Conservation (phyloP, 2,329 filamentous ascomycete genomes). For the Paracoccidioides brasiliensis region DNA sequence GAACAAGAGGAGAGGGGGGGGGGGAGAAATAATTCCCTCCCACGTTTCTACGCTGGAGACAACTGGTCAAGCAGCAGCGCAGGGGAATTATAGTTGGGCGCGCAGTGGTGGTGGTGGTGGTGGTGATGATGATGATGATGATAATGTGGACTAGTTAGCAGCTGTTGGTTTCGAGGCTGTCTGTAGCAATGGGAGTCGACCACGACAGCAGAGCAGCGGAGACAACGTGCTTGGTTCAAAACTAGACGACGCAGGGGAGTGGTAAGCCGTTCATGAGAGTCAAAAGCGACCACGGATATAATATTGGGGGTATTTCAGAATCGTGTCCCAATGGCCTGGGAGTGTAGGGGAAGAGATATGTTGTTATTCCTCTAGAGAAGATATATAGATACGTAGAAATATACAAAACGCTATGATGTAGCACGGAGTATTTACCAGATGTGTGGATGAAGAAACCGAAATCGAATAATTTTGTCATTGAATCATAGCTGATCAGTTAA, state of each 20-base stretch:
- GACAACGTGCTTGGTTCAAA: not conserved
- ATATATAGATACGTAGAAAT: no score
- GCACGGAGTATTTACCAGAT: not conserved
- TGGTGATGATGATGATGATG: not conserved
- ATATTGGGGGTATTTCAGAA: not conserved
- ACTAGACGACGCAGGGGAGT: not conserved
- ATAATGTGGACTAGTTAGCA: not conserved
- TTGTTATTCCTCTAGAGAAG: not conserved
- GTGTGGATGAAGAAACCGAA: not conserved
- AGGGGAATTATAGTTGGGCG: not conserved
- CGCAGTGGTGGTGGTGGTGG: not conserved
- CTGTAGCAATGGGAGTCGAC: slow-evolving; percentile 4
- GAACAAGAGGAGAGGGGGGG: not conserved
- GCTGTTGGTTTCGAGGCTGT: not conserved
- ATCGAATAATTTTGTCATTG: not conserved
- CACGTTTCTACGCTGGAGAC: not conserved
- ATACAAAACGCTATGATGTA: not conserved
- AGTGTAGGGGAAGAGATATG: not conserved
- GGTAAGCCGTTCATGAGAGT: not conserved
- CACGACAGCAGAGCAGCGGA: slow-evolving; percentile 1
- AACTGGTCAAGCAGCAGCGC: not conserved
- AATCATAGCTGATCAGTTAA: not conserved
- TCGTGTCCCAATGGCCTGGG: not conserved
- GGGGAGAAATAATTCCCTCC: not conserved
- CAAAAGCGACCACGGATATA: not conserved